Base-by-base conservation (phyloP, 371 early-diverging fungal species). In the Mucor circinelloides region DNA sequence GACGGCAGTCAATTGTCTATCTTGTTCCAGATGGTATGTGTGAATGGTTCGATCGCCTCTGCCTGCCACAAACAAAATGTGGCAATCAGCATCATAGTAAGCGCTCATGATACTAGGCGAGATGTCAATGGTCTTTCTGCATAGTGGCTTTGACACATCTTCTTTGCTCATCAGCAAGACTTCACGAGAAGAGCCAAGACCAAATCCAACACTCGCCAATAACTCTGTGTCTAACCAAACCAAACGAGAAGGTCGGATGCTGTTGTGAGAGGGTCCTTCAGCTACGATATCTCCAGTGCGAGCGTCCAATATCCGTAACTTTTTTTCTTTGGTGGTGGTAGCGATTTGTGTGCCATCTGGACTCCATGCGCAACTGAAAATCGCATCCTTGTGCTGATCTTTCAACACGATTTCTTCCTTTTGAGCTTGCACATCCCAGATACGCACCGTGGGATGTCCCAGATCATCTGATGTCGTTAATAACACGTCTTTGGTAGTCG, bases 61-160 rank as follows among this genome's bases (percentile, higher is more conserved):
- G 28, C 91, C 93, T 19, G 83, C 83, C 28, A 89, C 80, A 71
- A 83, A 89, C 6, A 94, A 67, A 5, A 93, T 63, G 5, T 71
- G 69, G 50, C 87, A 84, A 72, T 94, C 94, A 1, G 75, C 66
- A 68, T 96, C 95, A 34, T 82, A 90, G 58, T 85, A 72, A 1
- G 89, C 87, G 28, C 85, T 85, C 66, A 94, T 85, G 6, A 92
- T 70, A 19, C 92, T 89, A 0, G 96, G 94, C 0, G 93, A 91
- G 7, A 87, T 81, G 58, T 93, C 96, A 58, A 94, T 82, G 1
- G 70, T 63, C 15, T 77, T 78, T 10, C 63, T 81, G 7, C 68
- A 67, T 30, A 85, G 42, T 0, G 85, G 82, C 27, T 13, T 81
- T 57, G 40, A 55, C 28, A 90, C 68, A 27, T 87, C 72, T 3